phyloP scores from a whole-genome alignment of 1,284 basidiomycete genomes.

The Ceratorhiza oryzae-sativae region DNA sequence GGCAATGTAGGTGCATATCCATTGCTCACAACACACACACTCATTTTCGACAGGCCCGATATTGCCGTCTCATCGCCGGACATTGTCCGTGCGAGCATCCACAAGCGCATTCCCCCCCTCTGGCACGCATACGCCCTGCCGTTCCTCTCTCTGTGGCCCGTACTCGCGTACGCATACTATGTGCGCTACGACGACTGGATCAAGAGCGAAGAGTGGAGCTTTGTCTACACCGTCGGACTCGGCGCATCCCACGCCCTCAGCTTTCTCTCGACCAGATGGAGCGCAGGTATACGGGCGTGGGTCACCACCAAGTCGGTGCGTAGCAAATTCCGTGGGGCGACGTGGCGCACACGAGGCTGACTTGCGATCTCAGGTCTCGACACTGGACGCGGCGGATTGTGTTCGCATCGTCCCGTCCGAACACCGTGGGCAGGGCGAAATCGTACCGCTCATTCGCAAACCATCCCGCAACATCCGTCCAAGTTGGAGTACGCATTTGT shows the following conservation, averaged over 20 bases:
- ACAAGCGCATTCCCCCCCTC: slow-evolving; percentile 79
- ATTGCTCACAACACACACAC: background rate
- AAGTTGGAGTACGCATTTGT: slow-evolving; percentile 80
- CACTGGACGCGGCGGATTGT: slow-evolving; percentile 76
- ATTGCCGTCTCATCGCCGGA: slow-evolving; percentile 83
- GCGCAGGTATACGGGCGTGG: slow-evolving; percentile 76
- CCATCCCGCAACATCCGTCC: slow-evolving; percentile 41
- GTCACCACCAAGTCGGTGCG: slow-evolving; percentile 74
- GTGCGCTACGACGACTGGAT: slow-evolving; percentile 90
- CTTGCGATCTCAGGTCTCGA: slow-evolving; percentile 59
- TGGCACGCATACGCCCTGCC: slow-evolving; percentile 85
- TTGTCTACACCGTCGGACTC: slow-evolving; percentile 86
- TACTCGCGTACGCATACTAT: slow-evolving; percentile 92
- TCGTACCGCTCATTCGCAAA: slow-evolving; percentile 79
- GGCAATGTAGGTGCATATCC: slow-evolving; percentile 29
- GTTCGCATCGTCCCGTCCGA: slow-evolving; percentile 85
- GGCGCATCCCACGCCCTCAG: slow-evolving; percentile 90
- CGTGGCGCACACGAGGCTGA: slow-evolving; percentile 31
- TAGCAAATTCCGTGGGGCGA: slow-evolving; percentile 7
- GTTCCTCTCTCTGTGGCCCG: slow-evolving; percentile 85
- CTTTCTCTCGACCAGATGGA: slow-evolving; percentile 94
- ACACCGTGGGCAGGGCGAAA: slow-evolving; percentile 91
- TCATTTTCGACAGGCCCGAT: slow-evolving; percentile 50
- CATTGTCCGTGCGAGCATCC: slow-evolving; percentile 81
- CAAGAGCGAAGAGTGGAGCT: slow-evolving; percentile 95